A percentile compares a stretch with the other conserved stretches of the same genome.
These are phyloP conservation scores for Tympanopsis confertula DNA, from an alignment of 2,329 filamentous ascomycete genomes.

Conservation along the genomic window DNA sequence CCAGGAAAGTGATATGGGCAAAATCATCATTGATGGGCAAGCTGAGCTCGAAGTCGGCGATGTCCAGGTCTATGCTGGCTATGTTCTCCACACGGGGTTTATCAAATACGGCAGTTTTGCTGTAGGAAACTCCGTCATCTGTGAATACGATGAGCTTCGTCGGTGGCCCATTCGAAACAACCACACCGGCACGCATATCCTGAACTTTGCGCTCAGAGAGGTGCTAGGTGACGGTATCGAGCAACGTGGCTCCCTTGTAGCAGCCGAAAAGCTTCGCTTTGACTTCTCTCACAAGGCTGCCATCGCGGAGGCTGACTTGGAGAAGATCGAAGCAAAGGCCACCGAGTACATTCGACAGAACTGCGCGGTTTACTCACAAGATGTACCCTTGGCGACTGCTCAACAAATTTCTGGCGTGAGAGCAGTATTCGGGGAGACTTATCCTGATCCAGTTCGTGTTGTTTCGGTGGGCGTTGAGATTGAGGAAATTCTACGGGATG, in stretches of 20 bases:
- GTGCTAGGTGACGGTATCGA: slow-evolving; percentile 84
- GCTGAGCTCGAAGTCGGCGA: slow-evolving; percentile 85
- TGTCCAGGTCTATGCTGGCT: slow-evolving; percentile 87
- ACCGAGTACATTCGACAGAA: slow-evolving; percentile 86
- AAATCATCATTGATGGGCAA: slow-evolving; percentile 74
- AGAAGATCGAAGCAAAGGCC: slow-evolving; percentile 74
- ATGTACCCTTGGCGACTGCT: slow-evolving; percentile 73
- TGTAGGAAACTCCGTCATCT: slow-evolving; percentile 72
- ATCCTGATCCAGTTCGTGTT: slow-evolving; percentile 91
- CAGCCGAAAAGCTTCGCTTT: slow-evolving; percentile 92
- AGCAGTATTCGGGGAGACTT: slow-evolving; percentile 95
- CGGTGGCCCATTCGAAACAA: slow-evolving; percentile 91
- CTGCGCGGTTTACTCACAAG: slow-evolving; percentile 71
- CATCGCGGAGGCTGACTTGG: slow-evolving; percentile 68
- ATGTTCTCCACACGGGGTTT: slow-evolving; percentile 85
- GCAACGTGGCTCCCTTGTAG: slow-evolving; percentile 90
- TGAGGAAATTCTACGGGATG: slow-evolving; percentile 71
- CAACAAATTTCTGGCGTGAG: slow-evolving; percentile 78
- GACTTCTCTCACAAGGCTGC: slow-evolving; percentile 89
- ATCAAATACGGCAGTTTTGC: slow-evolving; percentile 74
- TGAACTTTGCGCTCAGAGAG: slow-evolving; percentile 86
- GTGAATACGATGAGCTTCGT: slow-evolving; percentile 86
- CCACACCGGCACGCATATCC: slow-evolving; percentile 91
- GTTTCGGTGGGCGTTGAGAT: slow-evolving; percentile 87
- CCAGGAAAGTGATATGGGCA: slow-evolving; percentile 82